Percentiles rank a stretch among this genome's conserved stretches.
These are phyloP conservation scores for Colletotrichum tanaceti DNA, from an alignment of 2,329 filamentous ascomycete species.

Conservation along the genomic window DNA sequence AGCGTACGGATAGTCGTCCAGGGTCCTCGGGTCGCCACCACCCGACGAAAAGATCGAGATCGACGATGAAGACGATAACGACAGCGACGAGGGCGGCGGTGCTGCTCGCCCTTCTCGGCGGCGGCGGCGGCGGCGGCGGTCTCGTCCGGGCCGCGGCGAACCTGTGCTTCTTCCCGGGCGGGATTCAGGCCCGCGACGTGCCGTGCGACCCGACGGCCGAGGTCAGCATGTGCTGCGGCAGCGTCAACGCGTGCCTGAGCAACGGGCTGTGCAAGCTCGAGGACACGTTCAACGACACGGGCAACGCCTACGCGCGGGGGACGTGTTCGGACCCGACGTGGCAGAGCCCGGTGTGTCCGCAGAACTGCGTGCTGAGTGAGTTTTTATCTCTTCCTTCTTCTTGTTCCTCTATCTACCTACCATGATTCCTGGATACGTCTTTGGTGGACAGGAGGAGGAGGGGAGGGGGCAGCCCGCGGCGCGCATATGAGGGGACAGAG, in stretches of 20 bases:
- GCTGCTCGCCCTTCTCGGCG: slow-evolving; percentile 23
- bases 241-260: slow-evolving; percentile 33
- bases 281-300: slow-evolving; percentile 29
- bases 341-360: slow-evolving; percentile 37
- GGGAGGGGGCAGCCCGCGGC: no score
- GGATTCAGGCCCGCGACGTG: slow-evolving; percentile 32
- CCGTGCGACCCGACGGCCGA: slow-evolving; percentile 37
- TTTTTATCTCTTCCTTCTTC: background rate
- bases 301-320: slow-evolving; percentile 34
- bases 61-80: slow-evolving; percentile 18
- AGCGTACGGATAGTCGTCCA: no score
- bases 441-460: no score
- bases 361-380: slow-evolving; percentile 33
- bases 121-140: slow-evolving; percentile 20
- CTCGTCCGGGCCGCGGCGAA: slow-evolving; percentile 26
- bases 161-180: slow-evolving; percentile 38
- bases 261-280: slow-evolving; percentile 38
- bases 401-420: no score
- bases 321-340: slow-evolving; percentile 37
- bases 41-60: background rate
- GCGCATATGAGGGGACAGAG: background rate
- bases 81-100: slow-evolving; percentile 12
- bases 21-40: background rate
- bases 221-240: slow-evolving; percentile 39
- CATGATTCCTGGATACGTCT: background rate